Conservation (phyloP, 2,329 filamentous ascomycete genomes). For the Ophiostoma tasmaniense region DNA sequence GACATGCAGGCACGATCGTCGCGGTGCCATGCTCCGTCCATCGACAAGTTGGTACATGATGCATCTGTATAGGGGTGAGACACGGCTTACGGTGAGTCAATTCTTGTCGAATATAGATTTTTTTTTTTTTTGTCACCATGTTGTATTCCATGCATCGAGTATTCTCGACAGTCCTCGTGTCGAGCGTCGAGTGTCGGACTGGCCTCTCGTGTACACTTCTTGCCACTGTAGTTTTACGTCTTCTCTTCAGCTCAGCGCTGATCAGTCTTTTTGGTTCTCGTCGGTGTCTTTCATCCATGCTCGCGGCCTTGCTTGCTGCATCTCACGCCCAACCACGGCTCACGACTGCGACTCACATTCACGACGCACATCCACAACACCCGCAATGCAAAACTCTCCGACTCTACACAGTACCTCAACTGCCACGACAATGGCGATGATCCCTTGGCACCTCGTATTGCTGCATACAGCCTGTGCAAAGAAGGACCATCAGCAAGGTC, state of each 20-base stretch:
- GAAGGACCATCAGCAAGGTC: neutral
- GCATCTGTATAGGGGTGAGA: neutral
- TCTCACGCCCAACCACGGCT: neutral
- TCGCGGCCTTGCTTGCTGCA: neutral
- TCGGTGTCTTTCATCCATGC: neutral
- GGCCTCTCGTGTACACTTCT: too few species aligned
- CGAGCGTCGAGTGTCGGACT: too few species aligned
- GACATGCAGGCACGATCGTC: neutral
- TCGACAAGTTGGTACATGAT: conserved; percentile 1
- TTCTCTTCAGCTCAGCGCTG: neutral
- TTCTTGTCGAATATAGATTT: neutral
- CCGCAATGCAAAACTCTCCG: too few species aligned
- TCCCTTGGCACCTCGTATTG: neutral
- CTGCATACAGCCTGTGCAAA: neutral
- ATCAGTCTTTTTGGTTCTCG: neutral
- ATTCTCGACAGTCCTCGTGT: too few species aligned
- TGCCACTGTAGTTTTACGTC: too few species aligned
- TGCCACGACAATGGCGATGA: neutral
- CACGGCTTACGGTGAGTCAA: neutral
- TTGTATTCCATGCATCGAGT: neutral
- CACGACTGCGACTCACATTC: neutral
- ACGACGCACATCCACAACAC: too few species aligned
- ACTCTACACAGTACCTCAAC: neutral
- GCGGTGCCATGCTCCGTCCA: neutral
- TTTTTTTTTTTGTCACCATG: too few species aligned